These are phyloP conservation scores for Carex sylvatica DNA, from an alignment of 202 grass and related monocot species.

Conservation along the genomic window DNA sequence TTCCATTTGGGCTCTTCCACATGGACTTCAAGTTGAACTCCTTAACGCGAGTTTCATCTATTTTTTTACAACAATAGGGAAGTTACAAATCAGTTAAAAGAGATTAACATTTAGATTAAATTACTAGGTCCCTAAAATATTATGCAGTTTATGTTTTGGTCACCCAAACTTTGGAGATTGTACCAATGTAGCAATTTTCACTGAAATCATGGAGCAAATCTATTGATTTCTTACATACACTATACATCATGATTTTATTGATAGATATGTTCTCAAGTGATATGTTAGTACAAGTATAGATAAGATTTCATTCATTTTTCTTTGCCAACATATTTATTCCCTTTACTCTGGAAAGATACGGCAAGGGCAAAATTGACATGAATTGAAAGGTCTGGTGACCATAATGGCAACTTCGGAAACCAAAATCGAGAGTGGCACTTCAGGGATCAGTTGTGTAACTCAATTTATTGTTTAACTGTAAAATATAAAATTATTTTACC, in stretches of 20 bases:
- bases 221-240: neutral
- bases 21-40: conserved; percentile 69
- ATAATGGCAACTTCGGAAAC: neutral
- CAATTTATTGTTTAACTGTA: neutral
- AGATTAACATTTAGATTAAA: conserved; percentile 11
- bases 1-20: conserved; percentile 84
- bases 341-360: neutral
- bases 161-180: neutral
- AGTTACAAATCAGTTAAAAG: conserved; percentile 21
- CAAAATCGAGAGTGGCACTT: neutral
- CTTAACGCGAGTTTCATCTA: conserved; percentile 74
- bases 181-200: neutral
- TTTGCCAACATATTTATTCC: neutral
- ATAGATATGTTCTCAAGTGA: neutral
- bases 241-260: neutral
- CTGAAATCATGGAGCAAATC: neutral
- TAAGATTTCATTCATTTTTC: neutral
- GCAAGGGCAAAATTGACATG: neutral
- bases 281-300: neutral
- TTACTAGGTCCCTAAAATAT: neutral
- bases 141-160: neutral
- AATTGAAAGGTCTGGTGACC: neutral
- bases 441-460: neutral
- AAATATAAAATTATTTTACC: conserved; percentile 32
- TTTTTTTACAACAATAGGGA: neutral